A percentile compares a stretch with the other conserved stretches of the same genome.
Evolutionary conservation across 139 green algal species (phyloP).

Genomic region (Penium margaritaceum): DNA sequence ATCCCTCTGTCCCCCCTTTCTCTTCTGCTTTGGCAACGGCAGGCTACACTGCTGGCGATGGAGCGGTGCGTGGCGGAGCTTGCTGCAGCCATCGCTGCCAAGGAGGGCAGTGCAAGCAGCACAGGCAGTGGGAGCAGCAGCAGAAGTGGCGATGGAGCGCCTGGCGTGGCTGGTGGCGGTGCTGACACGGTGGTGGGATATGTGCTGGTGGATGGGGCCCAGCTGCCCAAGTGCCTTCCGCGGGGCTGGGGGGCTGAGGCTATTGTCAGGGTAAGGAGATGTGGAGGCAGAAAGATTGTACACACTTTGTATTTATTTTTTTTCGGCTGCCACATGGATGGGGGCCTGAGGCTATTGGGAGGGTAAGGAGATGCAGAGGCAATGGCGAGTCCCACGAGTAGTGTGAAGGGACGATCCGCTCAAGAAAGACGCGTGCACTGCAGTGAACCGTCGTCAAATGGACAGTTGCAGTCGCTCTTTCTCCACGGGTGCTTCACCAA

Average conservation of each 20-base stretch:
- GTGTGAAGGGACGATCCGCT: not conserved
- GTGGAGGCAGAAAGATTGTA: not conserved
- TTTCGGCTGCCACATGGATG: not conserved
- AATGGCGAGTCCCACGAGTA: too few relatives aligned
- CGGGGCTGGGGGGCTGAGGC: not conserved
- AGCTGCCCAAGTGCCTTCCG: slow-evolving; percentile 48
- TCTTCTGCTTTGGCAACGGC: too few relatives aligned
- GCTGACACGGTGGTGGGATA: too few relatives aligned
- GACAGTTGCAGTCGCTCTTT: not conserved
- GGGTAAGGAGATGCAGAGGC: not conserved
- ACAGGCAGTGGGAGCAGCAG: too few relatives aligned
- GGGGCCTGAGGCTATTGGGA: not conserved
- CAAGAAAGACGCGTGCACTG: not conserved
- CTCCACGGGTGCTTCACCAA: not conserved
- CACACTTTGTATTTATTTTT: not conserved
- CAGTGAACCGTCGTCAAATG: not conserved
- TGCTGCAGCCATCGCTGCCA: too few relatives aligned
- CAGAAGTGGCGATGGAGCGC: too few relatives aligned
- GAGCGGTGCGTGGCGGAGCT: too few relatives aligned
- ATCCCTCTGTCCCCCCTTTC: too few relatives aligned
- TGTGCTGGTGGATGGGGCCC: slow-evolving; percentile 72
- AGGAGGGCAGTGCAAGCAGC: too few relatives aligned
- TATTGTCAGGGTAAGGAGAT: slow-evolving; percentile 24
- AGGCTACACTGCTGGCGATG: too few relatives aligned
- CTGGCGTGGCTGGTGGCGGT: too few relatives aligned